Evolutionary conservation across 1,284 basidiomycete genomes (phyloP).

Genomic region (Sporisorium graminicola): DNA sequence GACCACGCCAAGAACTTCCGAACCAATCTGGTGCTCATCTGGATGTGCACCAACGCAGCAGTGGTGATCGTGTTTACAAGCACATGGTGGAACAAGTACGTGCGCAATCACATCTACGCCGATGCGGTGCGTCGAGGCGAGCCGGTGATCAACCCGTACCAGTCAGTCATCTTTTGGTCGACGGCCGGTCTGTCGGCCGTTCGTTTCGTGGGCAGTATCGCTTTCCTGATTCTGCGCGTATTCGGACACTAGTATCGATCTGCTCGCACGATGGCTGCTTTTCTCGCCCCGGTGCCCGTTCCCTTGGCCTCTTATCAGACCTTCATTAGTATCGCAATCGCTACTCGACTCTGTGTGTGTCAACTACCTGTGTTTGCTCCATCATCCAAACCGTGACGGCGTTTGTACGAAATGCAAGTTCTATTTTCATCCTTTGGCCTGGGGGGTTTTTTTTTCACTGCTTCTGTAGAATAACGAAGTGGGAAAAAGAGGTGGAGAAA

Average conservation of each 20-base stretch:
- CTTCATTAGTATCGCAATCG: background rate
- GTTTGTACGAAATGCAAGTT: background rate
- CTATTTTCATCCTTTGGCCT: background rate
- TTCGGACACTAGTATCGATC: conserved; percentile 40
- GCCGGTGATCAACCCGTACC: conserved; percentile 49
- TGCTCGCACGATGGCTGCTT: background rate
- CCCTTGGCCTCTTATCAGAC: background rate
- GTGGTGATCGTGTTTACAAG: conserved; percentile 61
- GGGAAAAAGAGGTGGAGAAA: conserved; percentile 5
- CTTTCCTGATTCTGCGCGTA: conserved; percentile 48
- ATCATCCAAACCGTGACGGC: background rate
- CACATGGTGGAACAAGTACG: conserved; percentile 46
- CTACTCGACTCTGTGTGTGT: background rate
- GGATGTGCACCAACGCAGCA: conserved; percentile 72
- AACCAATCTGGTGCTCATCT: conserved; percentile 89
- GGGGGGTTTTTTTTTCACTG: background rate
- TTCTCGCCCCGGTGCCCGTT: background rate
- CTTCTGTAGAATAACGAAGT: too few species aligned
- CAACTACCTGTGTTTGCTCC: conserved; percentile 2
- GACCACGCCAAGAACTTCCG: conserved; percentile 77
- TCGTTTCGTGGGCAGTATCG: conserved; percentile 48
- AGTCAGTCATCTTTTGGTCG: conserved; percentile 48
- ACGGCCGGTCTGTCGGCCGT: conserved; percentile 53
- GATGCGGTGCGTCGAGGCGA: conserved; percentile 25
- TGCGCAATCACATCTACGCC: conserved; percentile 38